Percentiles rank a stretch among this genome's conserved stretches.
These are phyloP conservation scores for Elsinoe necatrix DNA, from an alignment of 2,329 filamentous ascomycete genomes.

Conservation along the genomic window DNA sequence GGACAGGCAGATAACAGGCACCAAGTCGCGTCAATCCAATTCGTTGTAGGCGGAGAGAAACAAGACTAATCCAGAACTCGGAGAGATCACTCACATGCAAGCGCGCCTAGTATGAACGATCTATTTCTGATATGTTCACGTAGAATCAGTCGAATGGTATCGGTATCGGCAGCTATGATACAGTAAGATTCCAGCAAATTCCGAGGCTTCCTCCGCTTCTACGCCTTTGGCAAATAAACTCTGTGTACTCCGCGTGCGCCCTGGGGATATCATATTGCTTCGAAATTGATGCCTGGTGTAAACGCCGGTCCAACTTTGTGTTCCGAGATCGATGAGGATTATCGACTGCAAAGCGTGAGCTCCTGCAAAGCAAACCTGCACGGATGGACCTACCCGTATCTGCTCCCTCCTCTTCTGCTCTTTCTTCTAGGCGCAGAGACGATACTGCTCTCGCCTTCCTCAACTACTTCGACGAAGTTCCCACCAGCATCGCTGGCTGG, in stretches of 20 bases:
- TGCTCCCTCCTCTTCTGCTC: slow-evolving; percentile 31
- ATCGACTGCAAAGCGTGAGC: background rate
- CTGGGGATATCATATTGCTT: background rate
- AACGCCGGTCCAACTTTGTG: background rate
- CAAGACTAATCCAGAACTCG: background rate
- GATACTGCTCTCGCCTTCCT: slow-evolving; percentile 43
- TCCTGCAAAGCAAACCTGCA: background rate
- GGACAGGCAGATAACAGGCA: background rate
- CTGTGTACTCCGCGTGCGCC: background rate
- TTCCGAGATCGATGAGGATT: background rate
- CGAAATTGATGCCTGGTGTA: background rate
- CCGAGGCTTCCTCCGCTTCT: background rate
- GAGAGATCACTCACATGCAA: background rate
- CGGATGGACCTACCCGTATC: background rate
- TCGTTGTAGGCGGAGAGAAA: background rate
- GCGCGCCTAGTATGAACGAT: background rate
- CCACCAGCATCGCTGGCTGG: slow-evolving; percentile 40
- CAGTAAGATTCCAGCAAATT: background rate
- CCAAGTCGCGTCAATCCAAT: background rate
- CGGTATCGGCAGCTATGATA: background rate
- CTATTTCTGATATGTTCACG: background rate
- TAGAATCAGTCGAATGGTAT: background rate
- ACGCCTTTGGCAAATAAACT: background rate
- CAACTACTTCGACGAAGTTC: slow-evolving; percentile 51
- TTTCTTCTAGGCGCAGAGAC: slow-evolving; percentile 31